Base-by-base conservation (phyloP, 495 filamentous ascomycete genomes). In the Cercophora scortea region DNA sequence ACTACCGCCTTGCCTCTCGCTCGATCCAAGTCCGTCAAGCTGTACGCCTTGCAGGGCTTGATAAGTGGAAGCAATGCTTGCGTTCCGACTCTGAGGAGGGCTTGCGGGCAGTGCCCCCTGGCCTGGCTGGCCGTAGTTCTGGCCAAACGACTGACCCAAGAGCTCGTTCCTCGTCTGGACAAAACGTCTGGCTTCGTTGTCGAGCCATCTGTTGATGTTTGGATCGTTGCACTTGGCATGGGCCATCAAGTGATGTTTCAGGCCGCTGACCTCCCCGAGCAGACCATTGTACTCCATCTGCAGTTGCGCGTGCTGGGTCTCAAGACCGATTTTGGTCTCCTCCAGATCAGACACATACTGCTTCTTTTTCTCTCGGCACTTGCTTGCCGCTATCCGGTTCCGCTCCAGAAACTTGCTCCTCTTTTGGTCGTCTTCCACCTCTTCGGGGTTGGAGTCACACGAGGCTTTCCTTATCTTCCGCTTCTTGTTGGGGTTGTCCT, bases 361-460 rank as follows among this genome's bases (percentile, higher is more conserved):
- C 64, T 92, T 94, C 69, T 93, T 92, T 75, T 91, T 92, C 63
- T 86, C 82, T 3, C 90, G 81, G 62, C 89, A 94, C 59, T 94
- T 95, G 67, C 81, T 88, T 0, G 90, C 90, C 6, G 90, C 90
- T 5, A 90, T 63, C 5, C 90, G 81, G 60, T 95, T 95, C 19
- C 87, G 81, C 61, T 93, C 87, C 32, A 93, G 76, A 62, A 88
- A 82, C 53, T 72, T 70, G 47, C 59, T 65, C 32, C 74, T 58
- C 41, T 70, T 75, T 0, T 50, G 47, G 3, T 53, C 52, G n/a
- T 64, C 63, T 32, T 60, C 56, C 10, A 48, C 61, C 32, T 34
- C 47, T 32, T 25, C 32, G 15, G 48, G 11, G 10, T 49, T 55
- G 15, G 48, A 13, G 10, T 49, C 57, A 44, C 52, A 57, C 13